Percentiles rank a stretch among this genome's conserved stretches.
Conservation (phyloP, 73 alveolate species). For the Paramecium sexaurelia region DNA sequence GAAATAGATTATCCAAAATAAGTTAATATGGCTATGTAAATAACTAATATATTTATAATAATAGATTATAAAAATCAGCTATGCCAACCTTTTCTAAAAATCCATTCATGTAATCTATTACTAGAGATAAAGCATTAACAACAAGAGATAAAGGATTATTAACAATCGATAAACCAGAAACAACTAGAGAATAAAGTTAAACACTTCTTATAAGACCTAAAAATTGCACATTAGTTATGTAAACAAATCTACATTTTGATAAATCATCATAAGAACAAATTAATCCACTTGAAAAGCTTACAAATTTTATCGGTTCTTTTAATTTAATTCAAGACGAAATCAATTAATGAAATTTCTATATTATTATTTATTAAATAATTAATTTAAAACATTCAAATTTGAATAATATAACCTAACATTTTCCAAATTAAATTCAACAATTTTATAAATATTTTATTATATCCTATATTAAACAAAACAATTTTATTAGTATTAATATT, state of each 20-base stretch:
- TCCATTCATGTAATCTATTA: neutral
- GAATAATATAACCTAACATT: too few species aligned
- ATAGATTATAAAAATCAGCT: neutral
- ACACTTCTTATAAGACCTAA: neutral
- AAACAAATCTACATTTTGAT: neutral
- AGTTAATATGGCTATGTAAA: conserved; percentile 19
- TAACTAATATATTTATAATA: too few species aligned
- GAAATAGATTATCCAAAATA: conserved; percentile 11
- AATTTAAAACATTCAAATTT: too few species aligned
- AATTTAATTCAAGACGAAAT: neutral
- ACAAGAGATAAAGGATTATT: neutral
- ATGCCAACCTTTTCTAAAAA: conserved; percentile 41
- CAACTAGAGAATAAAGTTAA: neutral
- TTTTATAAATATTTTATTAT: too few species aligned
- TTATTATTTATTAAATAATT: neutral
- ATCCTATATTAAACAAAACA: too few species aligned
- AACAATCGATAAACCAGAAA: too few species aligned
- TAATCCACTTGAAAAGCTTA: neutral
- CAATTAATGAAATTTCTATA: neutral
- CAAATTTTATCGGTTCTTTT: neutral
- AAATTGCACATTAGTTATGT: neutral
- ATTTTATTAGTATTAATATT: too few species aligned
- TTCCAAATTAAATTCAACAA: too few species aligned
- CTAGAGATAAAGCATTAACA: conserved; percentile 6
- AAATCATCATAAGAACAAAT: neutral